Conservation (phyloP, 2,329 filamentous ascomycete genomes). For the Verticillium klebahnii region DNA sequence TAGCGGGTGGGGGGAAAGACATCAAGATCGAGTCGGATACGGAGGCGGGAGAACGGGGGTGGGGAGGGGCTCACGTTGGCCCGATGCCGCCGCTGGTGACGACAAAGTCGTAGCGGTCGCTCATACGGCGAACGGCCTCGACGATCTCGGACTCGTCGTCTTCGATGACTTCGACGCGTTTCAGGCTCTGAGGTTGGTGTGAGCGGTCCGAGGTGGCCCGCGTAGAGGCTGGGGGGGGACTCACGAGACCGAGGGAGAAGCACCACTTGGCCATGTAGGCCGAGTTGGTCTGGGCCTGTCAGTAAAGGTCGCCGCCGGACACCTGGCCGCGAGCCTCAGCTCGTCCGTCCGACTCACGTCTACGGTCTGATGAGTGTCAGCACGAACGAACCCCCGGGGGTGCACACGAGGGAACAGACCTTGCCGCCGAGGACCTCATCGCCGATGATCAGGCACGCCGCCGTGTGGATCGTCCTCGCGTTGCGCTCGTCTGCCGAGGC, state of each 20-base stretch:
- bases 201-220: not conserved
- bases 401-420: slow-evolving; percentile 42
- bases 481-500: slow-evolving; percentile 48
- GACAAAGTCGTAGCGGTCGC: slow-evolving; percentile 84
- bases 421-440: slow-evolving; percentile 95
- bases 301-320: slow-evolving; percentile 9
- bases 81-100: slow-evolving; percentile 95
- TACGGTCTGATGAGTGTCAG: slow-evolving; percentile 22
- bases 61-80: slow-evolving; percentile 60
- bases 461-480: slow-evolving; percentile 74
- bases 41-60: not conserved
- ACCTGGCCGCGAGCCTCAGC: not conserved
- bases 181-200: slow-evolving; percentile 53
- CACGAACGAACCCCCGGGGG: not conserved
- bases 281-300: slow-evolving; percentile 52
- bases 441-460: slow-evolving; percentile 91
- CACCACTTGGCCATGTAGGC: slow-evolving; percentile 62
- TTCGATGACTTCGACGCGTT: slow-evolving; percentile 86
- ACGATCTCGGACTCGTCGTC: slow-evolving; percentile 90
- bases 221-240: slow-evolving; percentile 9
- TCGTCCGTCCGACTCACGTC: slow-evolving; percentile 26
- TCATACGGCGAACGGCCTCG: slow-evolving; percentile 85
- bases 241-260: slow-evolving; percentile 56
- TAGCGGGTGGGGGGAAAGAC: slow-evolving; percentile 26
- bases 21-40: not conserved